Percentiles rank a stretch among this genome's conserved stretches.
Evolutionary conservation across 2,329 filamentous ascomycete genomes (phyloP).

Genomic region (Neonectria punicea): DNA sequence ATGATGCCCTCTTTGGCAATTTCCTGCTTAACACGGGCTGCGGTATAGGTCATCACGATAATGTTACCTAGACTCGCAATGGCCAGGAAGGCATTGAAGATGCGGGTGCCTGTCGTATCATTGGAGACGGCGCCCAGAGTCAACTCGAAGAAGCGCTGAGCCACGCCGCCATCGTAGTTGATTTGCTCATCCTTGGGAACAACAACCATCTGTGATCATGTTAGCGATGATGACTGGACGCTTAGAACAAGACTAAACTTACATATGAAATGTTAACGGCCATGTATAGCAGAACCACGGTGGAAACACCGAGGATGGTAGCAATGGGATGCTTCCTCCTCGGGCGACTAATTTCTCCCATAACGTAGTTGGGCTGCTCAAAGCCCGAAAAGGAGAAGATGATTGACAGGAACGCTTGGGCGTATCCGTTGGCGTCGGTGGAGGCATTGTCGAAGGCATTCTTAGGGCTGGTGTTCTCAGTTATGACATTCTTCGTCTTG

Average conservation of each 20-base stretch:
- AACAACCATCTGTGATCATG: constrained; percentile 51
- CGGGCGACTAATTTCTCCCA: constrained; percentile 48
- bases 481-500: constrained; percentile 39
- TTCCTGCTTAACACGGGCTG: constrained; percentile 67
- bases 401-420: constrained; percentile 55
- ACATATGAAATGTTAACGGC: constrained; percentile 52
- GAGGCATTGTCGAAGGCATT: constrained; percentile 40
- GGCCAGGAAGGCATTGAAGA: constrained; percentile 62
- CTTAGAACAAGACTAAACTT: constrained; percentile 13
- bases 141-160: constrained; percentile 49
- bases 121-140: constrained; percentile 45
- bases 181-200: constrained; percentile 42
- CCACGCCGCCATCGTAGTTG: constrained; percentile 36
- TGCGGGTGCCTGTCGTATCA: constrained; percentile 43
- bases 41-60: constrained; percentile 66
- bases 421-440: constrained; percentile 45
- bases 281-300: constrained; percentile 48
- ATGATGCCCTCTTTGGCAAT: constrained; percentile 69
- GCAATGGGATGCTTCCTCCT: constrained; percentile 47
- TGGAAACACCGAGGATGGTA: constrained; percentile 45
- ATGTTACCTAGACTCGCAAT: constrained; percentile 67
- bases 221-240: not conserved
- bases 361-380: constrained; percentile 52
- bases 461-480: constrained; percentile 40
- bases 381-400: constrained; percentile 53